Evolutionary conservation across 2,329 filamentous ascomycete genomes (phyloP).

Genomic region (Clonostachys sp.): DNA sequence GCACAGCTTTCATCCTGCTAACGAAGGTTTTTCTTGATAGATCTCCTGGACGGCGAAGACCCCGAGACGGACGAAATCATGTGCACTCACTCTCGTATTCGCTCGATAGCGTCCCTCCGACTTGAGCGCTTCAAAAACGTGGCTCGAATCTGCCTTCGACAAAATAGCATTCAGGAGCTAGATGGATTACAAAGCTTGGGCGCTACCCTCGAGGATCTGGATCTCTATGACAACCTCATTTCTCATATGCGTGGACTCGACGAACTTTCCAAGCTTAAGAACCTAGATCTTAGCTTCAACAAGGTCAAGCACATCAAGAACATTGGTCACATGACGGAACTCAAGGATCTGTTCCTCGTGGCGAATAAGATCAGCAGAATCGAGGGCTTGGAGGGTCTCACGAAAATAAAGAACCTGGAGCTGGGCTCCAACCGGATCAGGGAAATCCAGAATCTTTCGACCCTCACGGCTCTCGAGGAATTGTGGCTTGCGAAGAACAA

Average conservation of each 20-base stretch:
- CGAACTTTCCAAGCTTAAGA: conserved; percentile 67
- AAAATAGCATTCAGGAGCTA: conserved; percentile 82
- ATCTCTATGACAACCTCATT: conserved; percentile 96
- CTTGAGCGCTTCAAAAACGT: conserved; percentile 79
- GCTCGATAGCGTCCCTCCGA: conserved; percentile 71
- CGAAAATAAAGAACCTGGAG: conserved; percentile 77
- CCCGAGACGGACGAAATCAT: conserved; percentile 73
- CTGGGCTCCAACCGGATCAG: conserved; percentile 88
- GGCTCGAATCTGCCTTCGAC: conserved; percentile 78
- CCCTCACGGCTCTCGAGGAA: conserved; percentile 73
- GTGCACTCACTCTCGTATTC: conserved; percentile 80
- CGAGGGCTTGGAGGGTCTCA: conserved; percentile 74
- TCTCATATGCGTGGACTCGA: conserved; percentile 82
- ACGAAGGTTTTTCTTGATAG: conserved; percentile 21
- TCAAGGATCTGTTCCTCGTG: conserved; percentile 86
- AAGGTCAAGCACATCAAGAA: conserved; percentile 99
- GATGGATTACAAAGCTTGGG: conserved; percentile 66
- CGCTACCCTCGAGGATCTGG: conserved; percentile 71
- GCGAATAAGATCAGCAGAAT: conserved; percentile 91
- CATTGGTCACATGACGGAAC: conserved; percentile 68
- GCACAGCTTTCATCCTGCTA: background rate
- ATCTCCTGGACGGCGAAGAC: conserved; percentile 57
- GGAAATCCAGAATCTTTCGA: conserved; percentile 81
- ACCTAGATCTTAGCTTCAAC: conserved; percentile 92
- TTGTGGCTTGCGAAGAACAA: conserved; percentile 97